Evolutionary conservation across 805 yeast species (phyloP), one percentile per base, ranked within the genome.

Genomic region (Metschnikowia arizonensis): DNA sequence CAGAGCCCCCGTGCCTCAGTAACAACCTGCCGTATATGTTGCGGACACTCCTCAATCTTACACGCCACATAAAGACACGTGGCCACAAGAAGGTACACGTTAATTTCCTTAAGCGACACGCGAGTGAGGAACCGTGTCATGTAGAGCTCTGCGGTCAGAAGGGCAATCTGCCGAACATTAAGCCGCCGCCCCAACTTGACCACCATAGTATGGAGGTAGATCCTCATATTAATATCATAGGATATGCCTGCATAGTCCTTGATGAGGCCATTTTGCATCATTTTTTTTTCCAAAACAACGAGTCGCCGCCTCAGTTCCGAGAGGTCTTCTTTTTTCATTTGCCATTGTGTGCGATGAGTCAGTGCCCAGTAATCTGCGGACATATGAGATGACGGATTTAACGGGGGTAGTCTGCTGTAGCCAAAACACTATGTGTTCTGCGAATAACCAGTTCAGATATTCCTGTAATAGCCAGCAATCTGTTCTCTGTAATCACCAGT

Each of bases 1-100:
- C 98, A 91, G 32, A 88, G 66, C 31, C 83, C 83, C 43, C 96
- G 68, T 1, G 97, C 93, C 60, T 91, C 98, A 15, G 82, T 74
- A 18, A 88, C 78, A 8, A 93, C 75, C 0, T 90, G 79, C 45
- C 97, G 68, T 8, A 93, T 88, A 60, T 93, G 97, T 58, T 86
- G 95, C 1, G 99, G 98, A 55, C 88, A 84, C 63, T 93, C 99
- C 62, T 93, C 98, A 28, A 89, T 85, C 61, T 93, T 91, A 67
- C 97, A 85, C 0, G 97, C 90, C 25, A 93, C 73, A 58, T 93
- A 93, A 2, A 91, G 74, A 53, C 93, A 82, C 0, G 98, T 82
- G 0, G 99, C 81, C 9, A 88, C 83, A 45, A 90, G 64, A 33
- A 89, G 65, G 58, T 89, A 91, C 1, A 86, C 69, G 59, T 93